Base-by-base conservation (phyloP, 768 basidiomycete species). In the Sporobolomyces roseus region DNA sequence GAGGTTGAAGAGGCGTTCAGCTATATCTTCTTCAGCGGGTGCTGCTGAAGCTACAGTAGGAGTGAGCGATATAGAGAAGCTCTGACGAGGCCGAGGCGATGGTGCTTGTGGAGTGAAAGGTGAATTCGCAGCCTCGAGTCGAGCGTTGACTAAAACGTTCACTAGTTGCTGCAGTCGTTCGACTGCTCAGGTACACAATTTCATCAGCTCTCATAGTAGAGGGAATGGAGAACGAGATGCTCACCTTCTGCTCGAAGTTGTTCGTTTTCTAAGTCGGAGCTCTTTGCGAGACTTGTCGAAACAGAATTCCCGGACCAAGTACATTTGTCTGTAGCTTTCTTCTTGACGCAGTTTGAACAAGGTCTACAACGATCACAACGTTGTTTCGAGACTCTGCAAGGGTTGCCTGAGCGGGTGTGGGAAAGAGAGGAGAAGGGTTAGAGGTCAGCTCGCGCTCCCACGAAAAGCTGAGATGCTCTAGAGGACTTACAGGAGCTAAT, bases 141-240 rank as follows among this genome's bases (percentile, higher is more conserved):
- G 56, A n/a, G 45, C 56, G 41, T 58, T 58, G 56, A 58, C 56
- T 17, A 58, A 41, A n/a, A 58, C 56, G 41, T 58, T 58, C 41
- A 58, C 56, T 17, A 58, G 41, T 21, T 45, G 27, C 19, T 58
- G 56, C 6, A 58, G 38, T 13, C 56, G 38, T 14, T 58, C 41
- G 14, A 58, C 56, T 58, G 14, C 7, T 29, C 54, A 23, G 35
- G 21, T 8, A 23, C 21, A 10, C 13, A 38, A 36, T 14, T 14
- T 53, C 54, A 10, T 35, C 4, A 54, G 35, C 30, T 36, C 51
- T 21, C 38, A 36, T 14, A 14, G 54, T 9, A n/a, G 23, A n/a
- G 35, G 8, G 35, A 38, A 9, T 33, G 12, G 19, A 23, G 19
- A 13, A 8, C 4, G 21, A 21, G 29, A 38, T 4, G 23, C 54